Base-by-base conservation (phyloP, 2,329 filamentous ascomycete genomes). In the Talaromyces funiculosus region DNA sequence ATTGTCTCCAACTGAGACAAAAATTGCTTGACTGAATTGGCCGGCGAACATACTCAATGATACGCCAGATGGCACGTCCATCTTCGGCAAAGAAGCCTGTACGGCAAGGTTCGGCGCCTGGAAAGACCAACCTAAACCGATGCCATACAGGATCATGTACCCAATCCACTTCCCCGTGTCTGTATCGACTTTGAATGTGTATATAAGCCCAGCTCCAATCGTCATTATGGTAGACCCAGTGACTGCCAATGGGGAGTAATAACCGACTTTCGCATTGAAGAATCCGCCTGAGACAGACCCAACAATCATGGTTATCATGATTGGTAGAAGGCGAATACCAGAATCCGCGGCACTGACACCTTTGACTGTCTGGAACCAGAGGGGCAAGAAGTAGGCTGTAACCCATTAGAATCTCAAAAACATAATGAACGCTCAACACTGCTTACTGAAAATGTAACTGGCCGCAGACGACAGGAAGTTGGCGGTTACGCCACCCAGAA, bases 301-400 rank as follows among this genome's bases (percentile, higher is more conserved):
- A 16, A 67, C 47, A 16, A 65, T 51, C 2, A 64, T 40, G 12
- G 42, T 6, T 12, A 67, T 22, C 24, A 70, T 62, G 20, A 69
- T 60, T 4, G 69, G 66, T n/a, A 71, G 49, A 53, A 64, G 63
- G 51, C 33, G 64, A 53, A 61, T 60, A 57, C 60, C 69, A 35
- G 43, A 68, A 42, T 49, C 62, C 55, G 38, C 61, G 58, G 58
- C 65, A 20, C 49, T 63, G 57, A 64, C 64, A 61, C 64, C 68
- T 56, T 69, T 66, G 58, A 69, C 65, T 33, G 66, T 66, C 55
- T 72, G 68, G 63, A 71, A 71, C 65, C 66, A 70, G 59, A 71
- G 65, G 5, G 68, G 66, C 8, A 71, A 57, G 58, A 64, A 69
- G 60, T 69, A 71, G 22, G 65, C 53, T 31, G 66, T 18, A 42